A percentile compares a stretch with the other conserved stretches of the same genome.
phyloP scores from a whole-genome alignment of 805 yeast genomes.

The Metschnikowia kunwiensis region DNA sequence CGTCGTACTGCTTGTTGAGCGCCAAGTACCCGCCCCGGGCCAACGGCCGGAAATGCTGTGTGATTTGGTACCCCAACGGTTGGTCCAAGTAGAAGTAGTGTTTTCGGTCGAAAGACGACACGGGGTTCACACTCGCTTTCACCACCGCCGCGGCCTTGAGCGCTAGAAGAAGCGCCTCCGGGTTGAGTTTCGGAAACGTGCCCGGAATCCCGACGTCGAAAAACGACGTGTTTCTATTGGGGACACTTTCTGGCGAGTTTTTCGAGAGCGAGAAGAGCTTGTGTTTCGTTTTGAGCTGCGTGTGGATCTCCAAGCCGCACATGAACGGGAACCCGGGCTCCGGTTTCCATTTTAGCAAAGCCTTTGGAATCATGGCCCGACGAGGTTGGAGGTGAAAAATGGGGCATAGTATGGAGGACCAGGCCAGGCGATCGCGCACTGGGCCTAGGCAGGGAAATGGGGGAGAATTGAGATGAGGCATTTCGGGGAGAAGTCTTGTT shows the following conservation, averaged over 20 bases:
- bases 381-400: too few species aligned
- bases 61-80: conserved; percentile 93
- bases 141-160: conserved; percentile 70
- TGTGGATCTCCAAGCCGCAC: conserved; percentile 92
- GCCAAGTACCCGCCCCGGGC: conserved; percentile 63
- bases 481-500: too few species aligned
- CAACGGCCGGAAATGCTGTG: conserved; percentile 81
- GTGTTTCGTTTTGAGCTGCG: conserved; percentile 71
- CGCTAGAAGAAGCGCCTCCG: conserved; percentile 69
- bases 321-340: conserved; percentile 41
- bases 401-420: too few species aligned
- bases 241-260: conserved; percentile 29
- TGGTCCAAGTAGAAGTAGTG: conserved; percentile 97
- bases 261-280: conserved; percentile 73
- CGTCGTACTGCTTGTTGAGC: conserved; percentile 53
- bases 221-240: conserved; percentile 69
- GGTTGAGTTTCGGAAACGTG: conserved; percentile 79
- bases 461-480: too few species aligned
- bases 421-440: too few species aligned
- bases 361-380: conserved; percentile 16
- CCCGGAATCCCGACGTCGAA: conserved; percentile 92
- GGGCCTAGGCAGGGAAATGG: too few species aligned
- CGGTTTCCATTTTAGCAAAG: conserved; percentile 17
- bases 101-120: conserved; percentile 82
- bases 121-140: conserved; percentile 51